A percentile compares a stretch with the other conserved stretches of the same genome.
phyloP scores from a whole-genome alignment of 2,329 filamentous ascomycete genomes.

The Ceratocystis alfenasii region DNA sequence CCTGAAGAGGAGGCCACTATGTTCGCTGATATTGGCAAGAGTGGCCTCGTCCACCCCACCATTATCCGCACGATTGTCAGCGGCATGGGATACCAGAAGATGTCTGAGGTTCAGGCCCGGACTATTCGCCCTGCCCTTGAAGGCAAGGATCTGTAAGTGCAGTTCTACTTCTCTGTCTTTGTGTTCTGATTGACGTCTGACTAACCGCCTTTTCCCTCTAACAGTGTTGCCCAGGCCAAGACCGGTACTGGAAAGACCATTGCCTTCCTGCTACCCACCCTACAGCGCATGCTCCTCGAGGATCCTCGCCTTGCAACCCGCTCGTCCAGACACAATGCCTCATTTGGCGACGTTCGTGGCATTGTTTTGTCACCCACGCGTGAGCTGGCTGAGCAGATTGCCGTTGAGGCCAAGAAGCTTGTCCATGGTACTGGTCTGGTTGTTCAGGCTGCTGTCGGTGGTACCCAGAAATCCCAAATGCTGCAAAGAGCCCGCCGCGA shows the following conservation, averaged over 20 bases:
- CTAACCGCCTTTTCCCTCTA: not conserved
- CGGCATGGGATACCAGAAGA: constrained; percentile 64
- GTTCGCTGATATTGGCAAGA: constrained; percentile 36
- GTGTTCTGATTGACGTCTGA: constrained; percentile 12
- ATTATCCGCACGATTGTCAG: constrained; percentile 57
- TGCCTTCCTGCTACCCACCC: constrained; percentile 75
- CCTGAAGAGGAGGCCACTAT: constrained; percentile 27
- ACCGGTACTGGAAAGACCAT: constrained; percentile 96
- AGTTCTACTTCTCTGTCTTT: constrained; percentile 24
- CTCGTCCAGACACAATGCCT: constrained; percentile 29
- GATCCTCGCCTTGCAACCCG: constrained; percentile 49
- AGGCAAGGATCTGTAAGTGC: constrained; percentile 67
- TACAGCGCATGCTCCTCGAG: constrained; percentile 62
- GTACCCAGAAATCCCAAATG: constrained; percentile 63
- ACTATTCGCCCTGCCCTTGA: constrained; percentile 71
- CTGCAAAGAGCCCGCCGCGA: constrained; percentile 54
- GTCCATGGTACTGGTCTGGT: constrained; percentile 52
- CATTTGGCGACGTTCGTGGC: constrained; percentile 50
- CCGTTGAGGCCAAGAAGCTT: constrained; percentile 62
- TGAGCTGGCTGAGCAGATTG: constrained; percentile 71
- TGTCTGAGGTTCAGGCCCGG: constrained; percentile 84
- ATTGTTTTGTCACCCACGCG: constrained; percentile 69
- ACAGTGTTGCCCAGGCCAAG: constrained; percentile 79
- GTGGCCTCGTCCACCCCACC: constrained; percentile 45
- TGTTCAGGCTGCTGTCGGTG: constrained; percentile 73